phyloP scores from a whole-genome alignment of 139 green algal genomes.

The Ettlia oleoabundans region DNA sequence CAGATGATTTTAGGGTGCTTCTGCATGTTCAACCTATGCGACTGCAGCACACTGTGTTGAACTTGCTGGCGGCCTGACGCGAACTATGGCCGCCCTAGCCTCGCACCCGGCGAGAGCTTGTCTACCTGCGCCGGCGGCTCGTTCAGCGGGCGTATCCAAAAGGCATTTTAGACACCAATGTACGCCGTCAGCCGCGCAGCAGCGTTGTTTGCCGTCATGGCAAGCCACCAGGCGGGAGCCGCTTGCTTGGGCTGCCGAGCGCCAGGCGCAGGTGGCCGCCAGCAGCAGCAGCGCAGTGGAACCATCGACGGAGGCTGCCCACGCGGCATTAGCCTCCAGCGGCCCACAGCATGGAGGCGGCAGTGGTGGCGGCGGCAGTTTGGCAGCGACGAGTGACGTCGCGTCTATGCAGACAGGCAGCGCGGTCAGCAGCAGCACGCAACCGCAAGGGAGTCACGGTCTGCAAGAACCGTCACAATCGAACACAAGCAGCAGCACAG shows the following conservation, averaged over 20 bases:
- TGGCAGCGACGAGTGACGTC: too few relatives aligned
- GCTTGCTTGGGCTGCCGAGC: background rate
- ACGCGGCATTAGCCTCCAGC: background rate
- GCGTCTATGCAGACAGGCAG: too few relatives aligned
- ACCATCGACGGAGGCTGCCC: background rate
- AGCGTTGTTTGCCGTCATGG: too few relatives aligned
- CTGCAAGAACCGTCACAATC: too few relatives aligned
- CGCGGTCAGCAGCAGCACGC: background rate
- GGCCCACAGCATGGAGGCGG: background rate
- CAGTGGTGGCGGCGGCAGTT: background rate
- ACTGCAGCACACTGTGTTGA: too few relatives aligned
- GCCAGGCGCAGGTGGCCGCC: background rate
- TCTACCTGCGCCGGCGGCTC: too few relatives aligned
- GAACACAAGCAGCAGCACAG: slow-evolving; percentile 12
- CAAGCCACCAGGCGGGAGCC: background rate
- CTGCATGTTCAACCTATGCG: too few relatives aligned
- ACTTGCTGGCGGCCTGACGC: background rate
- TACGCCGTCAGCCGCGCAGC: too few relatives aligned
- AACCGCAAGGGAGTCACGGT: too few relatives aligned
- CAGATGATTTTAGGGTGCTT: too few relatives aligned
- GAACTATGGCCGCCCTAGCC: background rate
- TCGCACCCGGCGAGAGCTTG: background rate
- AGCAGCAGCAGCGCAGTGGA: background rate
- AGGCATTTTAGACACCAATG: too few relatives aligned
- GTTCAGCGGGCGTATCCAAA: too few relatives aligned